phyloP scores from a whole-genome alignment of 208 protist species.

The Leishmania amazonensis region DNA sequence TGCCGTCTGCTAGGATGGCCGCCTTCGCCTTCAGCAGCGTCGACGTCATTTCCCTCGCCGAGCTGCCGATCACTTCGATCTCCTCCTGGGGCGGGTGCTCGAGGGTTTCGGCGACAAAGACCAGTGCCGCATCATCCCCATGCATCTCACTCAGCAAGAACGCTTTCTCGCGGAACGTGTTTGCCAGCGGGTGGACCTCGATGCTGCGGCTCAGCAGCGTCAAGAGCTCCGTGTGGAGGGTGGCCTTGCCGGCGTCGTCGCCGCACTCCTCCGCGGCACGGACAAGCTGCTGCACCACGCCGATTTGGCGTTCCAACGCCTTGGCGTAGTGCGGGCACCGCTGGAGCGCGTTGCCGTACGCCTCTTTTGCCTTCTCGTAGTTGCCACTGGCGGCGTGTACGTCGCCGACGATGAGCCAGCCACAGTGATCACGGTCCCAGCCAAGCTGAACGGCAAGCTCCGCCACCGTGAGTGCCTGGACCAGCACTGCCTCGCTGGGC shows the following conservation, averaged over 20 bases:
- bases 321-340: conserved; percentile 67
- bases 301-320: conserved; percentile 65
- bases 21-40: conserved; percentile 90
- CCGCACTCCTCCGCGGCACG: conserved; percentile 17
- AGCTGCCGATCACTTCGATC: conserved; percentile 65
- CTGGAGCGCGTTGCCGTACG: conserved; percentile 52
- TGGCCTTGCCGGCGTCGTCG: conserved; percentile 28
- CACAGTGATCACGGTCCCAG: conserved; percentile 80
- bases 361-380: conserved; percentile 53
- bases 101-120: conserved; percentile 70
- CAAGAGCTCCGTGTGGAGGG: conserved; percentile 36
- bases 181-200: conserved; percentile 75
- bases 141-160: conserved; percentile 83
- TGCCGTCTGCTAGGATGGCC: conserved; percentile 84
- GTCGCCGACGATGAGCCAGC: conserved; percentile 61
- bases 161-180: conserved; percentile 84
- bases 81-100: conserved; percentile 81
- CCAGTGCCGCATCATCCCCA: conserved; percentile 74
- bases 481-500: conserved; percentile 25
- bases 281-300: conserved; percentile 43
- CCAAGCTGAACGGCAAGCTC: conserved; percentile 43
- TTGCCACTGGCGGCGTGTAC: conserved; percentile 49
- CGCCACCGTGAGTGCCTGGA: conserved; percentile 54
- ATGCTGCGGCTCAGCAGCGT: conserved; percentile 61
- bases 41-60: conserved; percentile 45